Base-by-base conservation (phyloP, 805 yeast genomes). In the Candida endomychidarum region DNA sequence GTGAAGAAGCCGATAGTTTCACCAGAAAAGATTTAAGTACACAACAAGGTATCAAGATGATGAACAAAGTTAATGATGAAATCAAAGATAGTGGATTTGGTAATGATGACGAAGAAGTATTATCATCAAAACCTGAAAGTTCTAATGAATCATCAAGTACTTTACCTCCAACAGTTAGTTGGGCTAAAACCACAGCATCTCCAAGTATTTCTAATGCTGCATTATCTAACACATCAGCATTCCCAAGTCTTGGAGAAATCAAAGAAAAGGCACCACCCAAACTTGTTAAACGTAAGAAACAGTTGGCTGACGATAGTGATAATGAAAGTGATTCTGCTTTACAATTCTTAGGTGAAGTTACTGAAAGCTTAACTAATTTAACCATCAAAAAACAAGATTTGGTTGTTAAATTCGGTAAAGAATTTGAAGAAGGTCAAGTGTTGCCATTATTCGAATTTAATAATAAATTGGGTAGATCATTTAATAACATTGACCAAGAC, bases 1-100 rank as follows among this genome's bases (percentile, higher is more conserved):
- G 99, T 43, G 99, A 93, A 70, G 99, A 93, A 62, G 98, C 98
- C 2, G 99, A 93, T 55, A 85, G 96, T 8, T 91, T 86, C 65
- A 87, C 96, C 19, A 81, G 96, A 62, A 89, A 86, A 56, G 95
- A 86, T 56, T 71, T 86, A 54, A 80, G 89, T 4, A 85, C 93
- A 3, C 83, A 86, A 58, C 81, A 80, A 50, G 80, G 81, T 52
- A 71, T 78, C 48, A 79, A 76, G 53, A 77, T 78, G 75, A 48
- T 49, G 38, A 41, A 41, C 14, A 41, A 36, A 21, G 48, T 46
- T 31, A 46, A 63, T 55, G 42, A 40, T 34, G 41, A 51, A 17
- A 38, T 33, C 14, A 40, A 30, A 25, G 43, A 25, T 32, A 31
- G 34, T 32, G 35, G 35, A 22, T 32, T 32, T 32, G 35, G 35